phyloP scores from a whole-genome alignment of 2,329 filamentous ascomycete genomes.

The Claviceps paspali region DNA sequence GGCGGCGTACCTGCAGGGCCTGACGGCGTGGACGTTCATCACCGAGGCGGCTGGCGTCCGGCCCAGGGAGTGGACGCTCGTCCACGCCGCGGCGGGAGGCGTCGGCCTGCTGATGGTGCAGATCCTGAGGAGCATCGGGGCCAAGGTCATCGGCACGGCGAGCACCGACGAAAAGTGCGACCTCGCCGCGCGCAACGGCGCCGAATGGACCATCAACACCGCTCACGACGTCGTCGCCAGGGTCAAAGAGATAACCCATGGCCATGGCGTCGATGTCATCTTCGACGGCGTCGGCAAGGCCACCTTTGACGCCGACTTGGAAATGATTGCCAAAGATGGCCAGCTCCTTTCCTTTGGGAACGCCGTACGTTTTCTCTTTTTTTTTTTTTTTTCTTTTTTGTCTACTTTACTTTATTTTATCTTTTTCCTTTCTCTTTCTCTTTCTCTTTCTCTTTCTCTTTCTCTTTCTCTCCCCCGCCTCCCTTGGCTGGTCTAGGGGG shows the following conservation, averaged over 20 bases:
- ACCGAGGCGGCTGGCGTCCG: conserved; percentile 63
- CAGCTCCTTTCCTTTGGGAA: conserved; percentile 69
- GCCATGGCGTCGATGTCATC: conserved; percentile 58
- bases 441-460: too few relatives aligned
- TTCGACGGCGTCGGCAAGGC: conserved; percentile 77
- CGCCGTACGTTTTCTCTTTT: conserved; percentile 34
- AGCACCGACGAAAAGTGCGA: conserved; percentile 57
- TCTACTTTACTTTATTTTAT: too few relatives aligned
- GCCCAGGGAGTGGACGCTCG: conserved; percentile 64
- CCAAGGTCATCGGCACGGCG: conserved; percentile 66
- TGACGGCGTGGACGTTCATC: conserved; percentile 69
- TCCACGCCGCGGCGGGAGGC: conserved; percentile 77
- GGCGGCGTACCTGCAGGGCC: conserved; percentile 60
- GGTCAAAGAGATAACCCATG: conserved; percentile 55
- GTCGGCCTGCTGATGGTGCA: conserved; percentile 64
- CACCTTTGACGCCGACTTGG: conserved; percentile 67
- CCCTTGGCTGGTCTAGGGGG: too few relatives aligned
- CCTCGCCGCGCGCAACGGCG: conserved; percentile 54
- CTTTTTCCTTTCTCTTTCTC: background rate
- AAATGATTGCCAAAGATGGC: conserved; percentile 63
- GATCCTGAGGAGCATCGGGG: conserved; percentile 56
- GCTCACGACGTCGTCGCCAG: conserved; percentile 39
- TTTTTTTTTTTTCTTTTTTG: background rate
- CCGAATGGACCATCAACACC: conserved; percentile 59
- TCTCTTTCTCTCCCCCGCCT: background rate